These are phyloP conservation scores for Cladosporium sp. DNA, from an alignment of 2,329 filamentous ascomycete genomes.

Conservation along the genomic window DNA sequence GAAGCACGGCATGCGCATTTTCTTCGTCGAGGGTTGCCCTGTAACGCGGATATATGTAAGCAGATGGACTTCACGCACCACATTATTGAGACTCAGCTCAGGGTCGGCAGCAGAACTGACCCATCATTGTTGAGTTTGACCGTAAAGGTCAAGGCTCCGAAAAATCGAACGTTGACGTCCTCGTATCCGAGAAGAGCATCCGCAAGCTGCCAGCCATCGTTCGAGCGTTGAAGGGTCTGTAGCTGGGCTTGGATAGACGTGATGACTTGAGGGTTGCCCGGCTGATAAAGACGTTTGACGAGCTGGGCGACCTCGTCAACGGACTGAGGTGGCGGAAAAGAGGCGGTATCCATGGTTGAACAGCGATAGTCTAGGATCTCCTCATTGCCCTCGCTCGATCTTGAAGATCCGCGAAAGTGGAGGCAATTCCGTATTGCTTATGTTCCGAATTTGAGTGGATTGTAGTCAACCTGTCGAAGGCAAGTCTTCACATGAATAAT, in stretches of 20 bases:
- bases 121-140: slow-evolving; percentile 73
- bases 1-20: slow-evolving; percentile 56
- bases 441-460: too few species aligned
- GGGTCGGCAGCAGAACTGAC: slow-evolving; percentile 26
- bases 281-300: slow-evolving; percentile 49
- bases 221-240: slow-evolving; percentile 72
- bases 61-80: slow-evolving; percentile 20
- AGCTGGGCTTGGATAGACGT: slow-evolving; percentile 66
- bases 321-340: slow-evolving; percentile 14
- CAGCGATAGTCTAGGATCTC: not conserved
- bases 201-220: slow-evolving; percentile 81
- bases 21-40: slow-evolving; percentile 49
- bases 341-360: slow-evolving; percentile 4
- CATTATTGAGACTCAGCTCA: slow-evolving; percentile 27
- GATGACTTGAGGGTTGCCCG: slow-evolving; percentile 41
- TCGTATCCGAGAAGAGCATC: slow-evolving; percentile 66
- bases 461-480: not conserved
- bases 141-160: slow-evolving; percentile 86
- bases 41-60: slow-evolving; percentile 16
- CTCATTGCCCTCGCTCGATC: not conserved
- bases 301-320: slow-evolving; percentile 33
- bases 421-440: not conserved
- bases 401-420: not conserved
- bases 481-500: not conserved
- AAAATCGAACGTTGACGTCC: slow-evolving; percentile 79